Percentiles rank a stretch among this genome's conserved stretches.
phyloP scores from a whole-genome alignment of 495 filamentous ascomycete genomes.

The Trichoderma asperelloides region DNA sequence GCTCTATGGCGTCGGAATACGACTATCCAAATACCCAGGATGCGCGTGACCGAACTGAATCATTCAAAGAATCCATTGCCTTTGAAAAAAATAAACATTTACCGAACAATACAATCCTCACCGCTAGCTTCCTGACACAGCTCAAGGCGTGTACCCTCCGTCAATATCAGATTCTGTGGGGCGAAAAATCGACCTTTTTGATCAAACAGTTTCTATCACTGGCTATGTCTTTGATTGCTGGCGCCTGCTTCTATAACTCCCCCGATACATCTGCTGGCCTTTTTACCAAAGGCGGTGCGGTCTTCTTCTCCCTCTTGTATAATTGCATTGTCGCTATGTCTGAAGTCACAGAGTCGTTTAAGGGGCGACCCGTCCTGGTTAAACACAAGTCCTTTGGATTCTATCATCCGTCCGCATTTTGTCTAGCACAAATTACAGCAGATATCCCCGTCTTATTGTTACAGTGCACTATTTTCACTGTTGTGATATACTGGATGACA shows the following conservation, averaged over 20 bases:
- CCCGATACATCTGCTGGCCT: slow-evolving; percentile 46
- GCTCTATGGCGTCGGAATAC: slow-evolving; percentile 37
- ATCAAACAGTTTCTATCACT: slow-evolving; percentile 54
- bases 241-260: slow-evolving; percentile 65
- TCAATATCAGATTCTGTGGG: slow-evolving; percentile 50
- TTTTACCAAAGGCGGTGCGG: slow-evolving; percentile 47
- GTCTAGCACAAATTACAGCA: slow-evolving; percentile 64
- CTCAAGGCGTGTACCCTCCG: slow-evolving; percentile 45
- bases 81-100: slow-evolving; percentile 36
- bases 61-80: slow-evolving; percentile 39
- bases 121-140: slow-evolving; percentile 48
- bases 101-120: slow-evolving; percentile 43
- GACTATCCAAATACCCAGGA: slow-evolving; percentile 36
- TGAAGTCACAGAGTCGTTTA: slow-evolving; percentile 64
- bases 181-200: slow-evolving; percentile 48
- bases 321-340: slow-evolving; percentile 70
- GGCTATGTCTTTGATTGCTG: slow-evolving; percentile 61
- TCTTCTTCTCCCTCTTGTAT: slow-evolving; percentile 73
- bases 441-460: slow-evolving; percentile 64
- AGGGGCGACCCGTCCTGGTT: slow-evolving; percentile 60
- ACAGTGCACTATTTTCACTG: slow-evolving; percentile 61
- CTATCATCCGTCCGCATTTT: slow-evolving; percentile 72
- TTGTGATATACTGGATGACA: slow-evolving; percentile 73
- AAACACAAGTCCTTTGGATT: slow-evolving; percentile 82
- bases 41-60: slow-evolving; percentile 34